phyloP scores from a whole-genome alignment of 495 filamentous ascomycete genomes.

The Halenospora varia region DNA sequence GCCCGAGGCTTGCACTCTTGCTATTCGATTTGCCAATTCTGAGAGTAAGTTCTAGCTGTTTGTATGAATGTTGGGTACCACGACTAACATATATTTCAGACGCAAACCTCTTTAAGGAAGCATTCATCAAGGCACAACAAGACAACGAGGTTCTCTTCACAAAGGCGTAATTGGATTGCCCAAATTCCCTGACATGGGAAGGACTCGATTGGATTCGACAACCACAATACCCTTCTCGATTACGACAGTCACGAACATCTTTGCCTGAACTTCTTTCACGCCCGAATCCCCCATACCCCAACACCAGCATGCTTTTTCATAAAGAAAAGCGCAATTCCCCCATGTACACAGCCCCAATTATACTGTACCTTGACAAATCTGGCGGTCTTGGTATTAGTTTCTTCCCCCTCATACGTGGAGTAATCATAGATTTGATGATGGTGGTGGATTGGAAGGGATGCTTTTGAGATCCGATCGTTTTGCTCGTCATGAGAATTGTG shows the following conservation, averaged over 20 bases:
- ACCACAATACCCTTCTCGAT: slow-evolving; percentile 5
- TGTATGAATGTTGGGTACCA: slow-evolving; percentile 20
- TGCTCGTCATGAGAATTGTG: slow-evolving; percentile 12
- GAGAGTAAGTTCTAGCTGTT: slow-evolving; percentile 66
- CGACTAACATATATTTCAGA: slow-evolving; percentile 60
- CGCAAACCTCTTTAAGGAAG: slow-evolving; percentile 96
- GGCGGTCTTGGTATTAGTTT: slow-evolving; percentile 12
- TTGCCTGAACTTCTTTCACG: slow-evolving; percentile 19
- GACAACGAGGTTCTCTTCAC: slow-evolving; percentile 87
- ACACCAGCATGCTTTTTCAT: slow-evolving; percentile 6
- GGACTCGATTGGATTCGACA: slow-evolving; percentile 8
- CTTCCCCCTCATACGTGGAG: slow-evolving; percentile 3
- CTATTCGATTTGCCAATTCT: slow-evolving; percentile 95
- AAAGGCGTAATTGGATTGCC: slow-evolving; percentile 34
- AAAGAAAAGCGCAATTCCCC: slow-evolving; percentile 4
- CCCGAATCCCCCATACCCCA: slow-evolving; percentile 15
- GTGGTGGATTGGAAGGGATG: slow-evolving; percentile 20
- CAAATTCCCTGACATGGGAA: background rate
- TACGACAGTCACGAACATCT: slow-evolving; percentile 19
- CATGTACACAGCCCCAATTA: slow-evolving; percentile 8
- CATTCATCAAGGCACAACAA: slow-evolving; percentile 96
- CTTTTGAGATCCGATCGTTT: slow-evolving; percentile 6
- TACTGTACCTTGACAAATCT: background rate
- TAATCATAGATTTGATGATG: slow-evolving; percentile 22
- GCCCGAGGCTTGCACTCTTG: slow-evolving; percentile 91